Conservation (phyloP, 2,329 filamentous ascomycete species). For the Atkinsonella hypoxylon region DNA sequence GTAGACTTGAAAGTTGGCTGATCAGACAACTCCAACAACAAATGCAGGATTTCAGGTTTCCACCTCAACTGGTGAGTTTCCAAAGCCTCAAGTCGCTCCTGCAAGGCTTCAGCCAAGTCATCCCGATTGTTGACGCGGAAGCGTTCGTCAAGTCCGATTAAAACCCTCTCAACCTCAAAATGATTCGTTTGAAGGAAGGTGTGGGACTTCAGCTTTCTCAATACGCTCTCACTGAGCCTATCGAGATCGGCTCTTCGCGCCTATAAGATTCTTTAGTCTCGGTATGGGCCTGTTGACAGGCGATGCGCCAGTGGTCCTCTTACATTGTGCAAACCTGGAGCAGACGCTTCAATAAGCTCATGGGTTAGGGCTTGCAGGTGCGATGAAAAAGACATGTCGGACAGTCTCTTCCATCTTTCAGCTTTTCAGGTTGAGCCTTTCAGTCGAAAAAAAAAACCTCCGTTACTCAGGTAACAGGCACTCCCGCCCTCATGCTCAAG, state of each 20-base stretch:
- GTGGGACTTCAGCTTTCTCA: slow-evolving; percentile 41
- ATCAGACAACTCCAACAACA: slow-evolving; percentile 73
- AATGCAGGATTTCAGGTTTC: slow-evolving; percentile 66
- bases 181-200: slow-evolving; percentile 58
- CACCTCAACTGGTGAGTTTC: slow-evolving; percentile 43
- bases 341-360: slow-evolving; percentile 56
- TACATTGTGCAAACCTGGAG: slow-evolving; percentile 43
- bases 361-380: slow-evolving; percentile 53
- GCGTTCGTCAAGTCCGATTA: slow-evolving; percentile 72
- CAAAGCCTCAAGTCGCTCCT: slow-evolving; percentile 46
- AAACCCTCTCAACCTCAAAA: slow-evolving; percentile 54
- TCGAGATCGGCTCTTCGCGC: slow-evolving; percentile 25
- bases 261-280: slow-evolving; percentile 10
- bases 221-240: slow-evolving; percentile 33
- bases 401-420: slow-evolving; percentile 2
- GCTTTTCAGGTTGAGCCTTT: not conserved
- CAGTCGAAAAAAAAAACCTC: no score
- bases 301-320: slow-evolving; percentile 8
- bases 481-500: no score
- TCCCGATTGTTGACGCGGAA: slow-evolving; percentile 73
- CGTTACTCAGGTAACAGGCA: no score
- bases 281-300: no score
- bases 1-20: slow-evolving; percentile 60
- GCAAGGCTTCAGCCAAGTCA: slow-evolving; percentile 61
- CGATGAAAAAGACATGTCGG: slow-evolving; percentile 57